Base-by-base conservation (phyloP, 768 basidiomycete genomes). In the Calocera cornea region DNA sequence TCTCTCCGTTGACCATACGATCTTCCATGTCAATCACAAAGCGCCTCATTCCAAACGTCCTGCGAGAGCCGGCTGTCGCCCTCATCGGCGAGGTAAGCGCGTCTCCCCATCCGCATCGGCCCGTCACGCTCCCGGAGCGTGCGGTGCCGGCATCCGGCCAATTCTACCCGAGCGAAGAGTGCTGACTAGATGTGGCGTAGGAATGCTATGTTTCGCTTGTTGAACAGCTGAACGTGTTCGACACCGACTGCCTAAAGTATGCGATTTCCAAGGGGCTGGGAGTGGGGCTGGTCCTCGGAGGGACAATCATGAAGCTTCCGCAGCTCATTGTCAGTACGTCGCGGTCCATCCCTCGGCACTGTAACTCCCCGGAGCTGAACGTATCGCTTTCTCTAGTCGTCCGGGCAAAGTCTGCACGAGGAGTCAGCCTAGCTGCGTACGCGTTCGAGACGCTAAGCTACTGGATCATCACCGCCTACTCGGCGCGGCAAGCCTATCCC, bases 261-360 rank as follows among this genome's bases (percentile, higher is more conserved):
- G 84, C 92, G 0, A 75, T 97, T 65, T 97, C 94, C 1, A 98
- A 98, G 75, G 94, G 87, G 0, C 79, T 99, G 7, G 95, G 97
- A 0, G 78, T 99, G 17, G 95, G 88, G 0, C 95, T 98, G 64
- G 94, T 98, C 47, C 80, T 90, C 1, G 95, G 90, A 44, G 95
- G 95, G 0, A 87, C 88, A 1, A 90, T 99, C 69, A 90, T 99
- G 86, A 99, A 99, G 77, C 84, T 98, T 1, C 95, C 95, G 0
- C 95, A 98, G 75, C 80, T 97, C n/a, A 72, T 90, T 33, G 83
- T 92, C 66, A 91, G 90, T 91, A 72, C 73, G 89, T 80, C n/a
- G 1, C 14, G 8, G 36, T 12, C 36, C 24, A 19, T 41, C 34
- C 65, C n/a, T 14, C 65, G 47, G 47, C 54, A 34, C 63, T 31